Evolutionary conservation across 1,284 basidiomycete genomes (phyloP).

Genomic region (Wallemia mellicola): DNA sequence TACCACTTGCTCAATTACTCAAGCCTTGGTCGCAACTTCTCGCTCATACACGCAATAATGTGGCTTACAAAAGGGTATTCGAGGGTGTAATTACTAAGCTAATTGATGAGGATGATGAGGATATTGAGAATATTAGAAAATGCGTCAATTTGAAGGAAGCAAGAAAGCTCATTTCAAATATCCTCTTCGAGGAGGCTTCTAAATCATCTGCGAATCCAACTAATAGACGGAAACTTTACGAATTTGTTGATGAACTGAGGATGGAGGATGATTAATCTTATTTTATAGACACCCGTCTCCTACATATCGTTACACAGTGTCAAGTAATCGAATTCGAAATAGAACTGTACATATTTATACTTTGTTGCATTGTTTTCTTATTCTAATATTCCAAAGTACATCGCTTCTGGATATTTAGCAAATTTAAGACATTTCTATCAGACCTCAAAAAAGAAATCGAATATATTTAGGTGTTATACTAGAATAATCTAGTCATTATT

Average conservation of each 20-base stretch:
- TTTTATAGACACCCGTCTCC: too few relatives aligned
- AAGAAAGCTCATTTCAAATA: neutral
- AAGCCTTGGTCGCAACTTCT: slow-evolving; percentile 14
- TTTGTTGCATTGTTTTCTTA: too few relatives aligned
- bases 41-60: slow-evolving; percentile 12
- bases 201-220: neutral
- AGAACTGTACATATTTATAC: too few relatives aligned
- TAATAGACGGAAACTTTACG: neutral
- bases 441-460: too few relatives aligned
- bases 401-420: too few relatives aligned
- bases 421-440: too few relatives aligned
- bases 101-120: slow-evolving; percentile 15
- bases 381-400: too few relatives aligned
- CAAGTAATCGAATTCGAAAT: too few relatives aligned
- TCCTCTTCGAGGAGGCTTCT: neutral
- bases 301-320: too few relatives aligned
- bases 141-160: neutral
- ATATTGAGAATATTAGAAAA: slow-evolving; percentile 1
- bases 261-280: neutral
- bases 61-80: slow-evolving; percentile 32
- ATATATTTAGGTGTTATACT: too few relatives aligned
- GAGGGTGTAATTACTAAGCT: slow-evolving; percentile 32
- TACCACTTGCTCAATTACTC: slow-evolving; percentile 12
- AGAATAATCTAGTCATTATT: too few relatives aligned
- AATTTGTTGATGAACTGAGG: neutral